phyloP scores from a whole-genome alignment of 257 asterid genomes.

The Coffea canephora region DNA sequence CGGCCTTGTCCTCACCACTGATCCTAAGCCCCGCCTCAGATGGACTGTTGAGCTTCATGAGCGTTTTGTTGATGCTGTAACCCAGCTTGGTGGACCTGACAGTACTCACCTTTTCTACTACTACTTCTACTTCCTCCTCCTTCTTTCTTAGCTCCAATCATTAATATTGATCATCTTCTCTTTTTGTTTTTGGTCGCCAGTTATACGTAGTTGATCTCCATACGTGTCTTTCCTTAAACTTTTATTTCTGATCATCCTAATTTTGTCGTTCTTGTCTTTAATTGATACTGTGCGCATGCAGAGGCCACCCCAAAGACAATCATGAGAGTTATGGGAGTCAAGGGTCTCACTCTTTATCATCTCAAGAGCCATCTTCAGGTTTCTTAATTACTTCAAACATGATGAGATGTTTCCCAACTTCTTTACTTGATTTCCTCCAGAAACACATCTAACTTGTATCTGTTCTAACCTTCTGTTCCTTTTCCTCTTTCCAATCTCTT shows the following conservation, averaged over 20 bases:
- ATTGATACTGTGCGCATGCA: constrained; percentile 17
- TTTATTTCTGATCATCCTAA: not conserved
- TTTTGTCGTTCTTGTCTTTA: not conserved
- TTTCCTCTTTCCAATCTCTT: not conserved
- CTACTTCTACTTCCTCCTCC: not conserved
- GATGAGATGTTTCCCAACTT: too few relatives aligned
- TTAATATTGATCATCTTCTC: not conserved
- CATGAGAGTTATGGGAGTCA: constrained; percentile 98
- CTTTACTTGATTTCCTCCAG: not conserved
- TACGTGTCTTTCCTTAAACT: not conserved
- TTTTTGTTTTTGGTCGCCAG: not conserved
- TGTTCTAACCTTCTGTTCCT: not conserved
- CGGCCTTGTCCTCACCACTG: constrained; percentile 89
- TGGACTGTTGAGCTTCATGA: constrained; percentile 95
- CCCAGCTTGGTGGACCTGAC: constrained; percentile 93
- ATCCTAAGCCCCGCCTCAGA: constrained; percentile 89
- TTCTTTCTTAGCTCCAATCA: not conserved
- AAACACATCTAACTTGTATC: not conserved
- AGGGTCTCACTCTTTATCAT: constrained; percentile 96
- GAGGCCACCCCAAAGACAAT: constrained; percentile 99
- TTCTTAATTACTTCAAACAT: not conserved
- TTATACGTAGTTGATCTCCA: not conserved
- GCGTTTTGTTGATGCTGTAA: constrained; percentile 89
- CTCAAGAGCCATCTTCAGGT: constrained; percentile 99
- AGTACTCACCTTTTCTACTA: constrained; percentile 37